A percentile compares a stretch with the other conserved stretches of the same genome.
Conservation (phyloP, 2,329 filamentous ascomycete species). For the Pseudovirgaria hyperparasitica region DNA sequence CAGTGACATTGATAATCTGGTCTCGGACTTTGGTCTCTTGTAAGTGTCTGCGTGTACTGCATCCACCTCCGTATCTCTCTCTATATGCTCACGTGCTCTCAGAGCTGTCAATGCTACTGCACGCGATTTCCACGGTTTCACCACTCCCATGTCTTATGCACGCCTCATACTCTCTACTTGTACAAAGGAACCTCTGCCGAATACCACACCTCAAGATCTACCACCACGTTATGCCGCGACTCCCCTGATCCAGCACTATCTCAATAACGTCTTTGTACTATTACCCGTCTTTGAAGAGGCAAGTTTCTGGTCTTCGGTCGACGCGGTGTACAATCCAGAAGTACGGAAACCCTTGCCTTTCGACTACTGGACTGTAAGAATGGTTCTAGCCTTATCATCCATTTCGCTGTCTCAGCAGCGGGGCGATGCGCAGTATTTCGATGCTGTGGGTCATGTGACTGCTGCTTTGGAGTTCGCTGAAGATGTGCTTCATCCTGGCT, state of each 20-base stretch:
- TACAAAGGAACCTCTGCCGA: conserved; percentile 58
- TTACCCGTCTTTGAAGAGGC: conserved; percentile 77
- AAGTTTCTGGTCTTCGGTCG: conserved; percentile 61
- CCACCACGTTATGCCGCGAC: conserved; percentile 58
- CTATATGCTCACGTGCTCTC: conserved; percentile 7
- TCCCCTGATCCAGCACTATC: conserved; percentile 66
- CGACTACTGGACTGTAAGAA: conserved; percentile 77
- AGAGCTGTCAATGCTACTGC: conserved; percentile 92
- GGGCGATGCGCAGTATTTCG: conserved; percentile 50
- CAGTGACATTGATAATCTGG: conserved; percentile 78
- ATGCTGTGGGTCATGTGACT: conserved; percentile 47
- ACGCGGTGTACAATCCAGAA: conserved; percentile 66
- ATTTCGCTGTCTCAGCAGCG: conserved; percentile 56
- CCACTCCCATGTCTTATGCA: conserved; percentile 83
- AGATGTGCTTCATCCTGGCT: conserved; percentile 72
- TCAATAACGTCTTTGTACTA: conserved; percentile 67
- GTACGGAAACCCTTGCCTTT: conserved; percentile 47
- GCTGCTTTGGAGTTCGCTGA: conserved; percentile 68
- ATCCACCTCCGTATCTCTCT: background rate
- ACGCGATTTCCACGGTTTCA: conserved; percentile 81
- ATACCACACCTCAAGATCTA: conserved; percentile 45
- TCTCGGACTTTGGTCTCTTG: conserved; percentile 89
- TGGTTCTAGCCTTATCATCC: conserved; percentile 78
- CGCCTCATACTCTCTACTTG: conserved; percentile 76
- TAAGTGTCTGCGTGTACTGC: conserved; percentile 30